These are phyloP conservation scores for Elsinoe perseae DNA, from an alignment of 2,329 filamentous ascomycete species.

Conservation along the genomic window DNA sequence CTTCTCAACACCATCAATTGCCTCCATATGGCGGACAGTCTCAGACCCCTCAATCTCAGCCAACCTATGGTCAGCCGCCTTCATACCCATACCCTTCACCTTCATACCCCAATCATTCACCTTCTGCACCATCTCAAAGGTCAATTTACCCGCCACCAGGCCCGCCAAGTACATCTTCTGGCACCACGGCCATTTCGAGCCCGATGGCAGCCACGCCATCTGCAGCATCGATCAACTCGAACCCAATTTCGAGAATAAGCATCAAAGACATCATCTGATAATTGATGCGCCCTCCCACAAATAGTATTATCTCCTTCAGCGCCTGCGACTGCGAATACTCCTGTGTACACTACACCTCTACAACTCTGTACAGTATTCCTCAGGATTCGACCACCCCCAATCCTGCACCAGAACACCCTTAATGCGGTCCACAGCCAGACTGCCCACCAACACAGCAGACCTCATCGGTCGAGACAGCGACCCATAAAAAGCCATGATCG, in stretches of 20 bases:
- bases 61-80: background rate
- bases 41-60: conserved; percentile 1
- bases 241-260: conserved; percentile 25
- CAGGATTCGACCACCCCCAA: background rate
- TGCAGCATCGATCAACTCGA: background rate
- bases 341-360: background rate
- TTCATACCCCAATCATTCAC: conserved; percentile 17
- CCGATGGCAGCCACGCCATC: conserved; percentile 4
- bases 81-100: conserved; percentile 11
- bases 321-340: background rate
- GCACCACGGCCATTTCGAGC: conserved; percentile 10
- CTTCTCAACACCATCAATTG: conserved; percentile 17
- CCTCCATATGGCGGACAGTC: conserved; percentile 9
- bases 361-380: conserved; percentile 1
- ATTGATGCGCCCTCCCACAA: background rate
- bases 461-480: conserved; percentile 8
- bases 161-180: conserved; percentile 15
- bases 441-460: background rate
- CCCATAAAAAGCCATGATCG: background rate
- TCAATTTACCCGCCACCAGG: conserved; percentile 12
- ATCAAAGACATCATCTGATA: conserved; percentile 34
- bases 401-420: background rate
- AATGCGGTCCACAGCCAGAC: conserved; percentile 9
- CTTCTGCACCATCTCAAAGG: conserved; percentile 19
- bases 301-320: background rate